A percentile compares a stretch with the other conserved stretches of the same genome.
Evolutionary conservation across 73 alveolate species (phyloP).

Genomic region (Tetrahymena borealis): DNA sequence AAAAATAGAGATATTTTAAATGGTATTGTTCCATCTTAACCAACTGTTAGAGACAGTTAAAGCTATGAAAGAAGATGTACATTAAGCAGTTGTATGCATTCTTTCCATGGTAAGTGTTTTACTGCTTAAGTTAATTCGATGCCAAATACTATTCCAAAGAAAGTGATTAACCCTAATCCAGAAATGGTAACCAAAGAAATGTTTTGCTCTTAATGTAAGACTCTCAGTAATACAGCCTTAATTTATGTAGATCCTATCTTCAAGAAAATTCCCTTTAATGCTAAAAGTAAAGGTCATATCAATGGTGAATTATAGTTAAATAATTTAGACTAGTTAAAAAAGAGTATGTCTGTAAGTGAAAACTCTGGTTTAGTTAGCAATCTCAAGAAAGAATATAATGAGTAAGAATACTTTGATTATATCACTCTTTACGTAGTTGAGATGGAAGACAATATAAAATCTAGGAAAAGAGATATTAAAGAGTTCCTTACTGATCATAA

Average conservation of each 20-base stretch:
- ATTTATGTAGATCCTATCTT: not conserved
- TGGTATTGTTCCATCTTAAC: not conserved
- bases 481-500: not conserved
- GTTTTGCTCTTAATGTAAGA: not conserved
- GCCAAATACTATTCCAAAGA: not conserved
- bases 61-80: not conserved
- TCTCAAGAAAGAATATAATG: not conserved
- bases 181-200: not conserved
- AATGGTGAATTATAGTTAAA: not conserved
- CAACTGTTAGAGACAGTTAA: not conserved
- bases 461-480: not conserved
- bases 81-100: not conserved
- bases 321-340: not conserved
- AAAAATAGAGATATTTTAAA: not conserved
- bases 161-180: not conserved
- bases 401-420: not conserved
- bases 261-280: not conserved
- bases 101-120: not conserved
- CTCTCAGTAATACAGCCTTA: not conserved
- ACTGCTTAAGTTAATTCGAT: not conserved
- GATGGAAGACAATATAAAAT: not conserved
- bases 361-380: not conserved
- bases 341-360: not conserved
- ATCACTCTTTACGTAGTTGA: not conserved
- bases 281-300: not conserved